phyloP scores from a whole-genome alignment of 495 filamentous ascomycete species.

The Lophiostoma macrostomum region DNA sequence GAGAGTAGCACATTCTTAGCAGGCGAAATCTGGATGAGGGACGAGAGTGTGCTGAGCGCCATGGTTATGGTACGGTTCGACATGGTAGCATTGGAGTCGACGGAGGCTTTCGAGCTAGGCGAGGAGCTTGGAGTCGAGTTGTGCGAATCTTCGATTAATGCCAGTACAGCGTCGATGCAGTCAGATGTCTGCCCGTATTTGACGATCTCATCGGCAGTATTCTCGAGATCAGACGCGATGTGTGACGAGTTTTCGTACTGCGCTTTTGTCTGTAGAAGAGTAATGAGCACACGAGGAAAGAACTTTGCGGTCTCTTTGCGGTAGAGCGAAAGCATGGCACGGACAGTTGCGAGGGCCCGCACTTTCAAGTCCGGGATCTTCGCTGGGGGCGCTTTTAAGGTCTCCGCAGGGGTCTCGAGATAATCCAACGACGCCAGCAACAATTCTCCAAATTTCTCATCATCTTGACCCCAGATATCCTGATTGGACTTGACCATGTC shows the following conservation, averaged over 20 bases:
- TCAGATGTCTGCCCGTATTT: conserved; percentile 45
- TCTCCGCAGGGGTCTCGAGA: conserved; percentile 51
- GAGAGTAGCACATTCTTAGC: conserved; percentile 28
- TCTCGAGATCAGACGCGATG: conserved; percentile 57
- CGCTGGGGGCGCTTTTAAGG: conserved; percentile 42
- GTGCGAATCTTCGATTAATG: conserved; percentile 42
- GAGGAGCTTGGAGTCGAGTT: conserved; percentile 12
- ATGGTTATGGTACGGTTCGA: conserved; percentile 29
- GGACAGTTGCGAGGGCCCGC: conserved; percentile 77
- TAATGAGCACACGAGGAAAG: conserved; percentile 61
- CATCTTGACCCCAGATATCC: conserved; percentile 53
- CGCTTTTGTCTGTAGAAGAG: conserved; percentile 63
- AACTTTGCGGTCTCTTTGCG: conserved; percentile 61
- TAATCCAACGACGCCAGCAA: conserved; percentile 71
- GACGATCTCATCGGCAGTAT: conserved; percentile 55
- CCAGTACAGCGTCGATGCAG: conserved; percentile 53
- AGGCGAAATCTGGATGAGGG: conserved; percentile 30
- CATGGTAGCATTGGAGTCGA: not conserved
- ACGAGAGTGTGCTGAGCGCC: conserved; percentile 28
- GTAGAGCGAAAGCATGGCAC: conserved; percentile 68
- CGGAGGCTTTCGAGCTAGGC: conserved; percentile 15
- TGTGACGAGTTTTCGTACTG: conserved; percentile 53
- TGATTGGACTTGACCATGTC: conserved; percentile 68
- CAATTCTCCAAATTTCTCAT: conserved; percentile 65
- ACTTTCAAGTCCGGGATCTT: conserved; percentile 75